Evolutionary conservation across 768 basidiomycete species (phyloP).

Genomic region (Mycena polygramma): DNA sequence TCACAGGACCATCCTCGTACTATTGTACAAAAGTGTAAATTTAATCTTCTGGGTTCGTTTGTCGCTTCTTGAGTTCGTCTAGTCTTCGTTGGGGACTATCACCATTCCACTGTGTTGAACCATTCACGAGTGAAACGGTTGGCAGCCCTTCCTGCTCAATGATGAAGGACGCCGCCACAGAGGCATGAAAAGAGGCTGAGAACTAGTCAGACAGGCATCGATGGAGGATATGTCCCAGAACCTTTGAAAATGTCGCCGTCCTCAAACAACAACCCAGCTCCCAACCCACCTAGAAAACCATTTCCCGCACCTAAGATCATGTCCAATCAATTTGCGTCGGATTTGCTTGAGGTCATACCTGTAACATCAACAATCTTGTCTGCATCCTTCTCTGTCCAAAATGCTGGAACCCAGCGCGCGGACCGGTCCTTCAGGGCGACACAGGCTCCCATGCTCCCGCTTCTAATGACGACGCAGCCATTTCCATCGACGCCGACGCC

Average conservation of each 20-base stretch:
- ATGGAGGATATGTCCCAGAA: slow-evolving; percentile 43
- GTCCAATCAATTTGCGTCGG: slow-evolving; percentile 28
- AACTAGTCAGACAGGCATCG: slow-evolving; percentile 25
- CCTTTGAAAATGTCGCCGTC: slow-evolving; percentile 76
- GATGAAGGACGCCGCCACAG: slow-evolving; percentile 84
- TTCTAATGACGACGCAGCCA: slow-evolving; percentile 80
- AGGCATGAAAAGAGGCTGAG: slow-evolving; percentile 78
- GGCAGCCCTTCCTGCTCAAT: slow-evolving; percentile 90
- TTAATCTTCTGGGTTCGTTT: slow-evolving; percentile 48
- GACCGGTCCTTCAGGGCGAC: slow-evolving; percentile 58
- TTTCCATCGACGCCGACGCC: slow-evolving; percentile 63
- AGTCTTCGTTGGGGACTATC: slow-evolving; percentile 73
- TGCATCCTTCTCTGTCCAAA: slow-evolving; percentile 66
- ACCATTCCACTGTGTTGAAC: slow-evolving; percentile 74
- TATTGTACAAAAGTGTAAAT: slow-evolving; percentile 44
- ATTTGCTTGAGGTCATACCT: slow-evolving; percentile 55
- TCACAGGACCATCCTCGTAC: slow-evolving; percentile 34
- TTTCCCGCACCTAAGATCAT: slow-evolving; percentile 85
- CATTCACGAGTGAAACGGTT: slow-evolving; percentile 49
- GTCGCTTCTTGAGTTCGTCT: slow-evolving; percentile 59
- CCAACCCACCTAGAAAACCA: slow-evolving; percentile 87
- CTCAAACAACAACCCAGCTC: slow-evolving; percentile 74
- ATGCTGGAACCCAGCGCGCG: slow-evolving; percentile 80
- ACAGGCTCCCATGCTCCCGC: slow-evolving; percentile 81
- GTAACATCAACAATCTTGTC: slow-evolving; percentile 84